Conservation (phyloP, 75 land plant species). For the Ceratopteris richardii region DNA sequence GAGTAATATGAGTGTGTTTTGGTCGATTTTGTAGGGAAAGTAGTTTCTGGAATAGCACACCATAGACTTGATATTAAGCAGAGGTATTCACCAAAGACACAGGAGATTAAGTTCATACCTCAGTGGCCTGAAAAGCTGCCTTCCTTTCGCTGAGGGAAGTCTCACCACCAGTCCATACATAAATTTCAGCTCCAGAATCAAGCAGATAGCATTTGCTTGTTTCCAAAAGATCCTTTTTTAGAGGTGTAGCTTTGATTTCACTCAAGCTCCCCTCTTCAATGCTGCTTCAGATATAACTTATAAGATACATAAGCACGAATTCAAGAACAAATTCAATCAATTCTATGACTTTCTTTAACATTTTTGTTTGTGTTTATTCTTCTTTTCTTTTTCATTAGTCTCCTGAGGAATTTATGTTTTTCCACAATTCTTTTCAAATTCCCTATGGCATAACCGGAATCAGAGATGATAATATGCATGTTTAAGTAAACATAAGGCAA, state of each 20-base stretch:
- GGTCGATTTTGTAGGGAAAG: conserved; percentile 31
- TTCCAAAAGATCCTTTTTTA: conserved; percentile 63
- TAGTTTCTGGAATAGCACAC: conserved; percentile 36
- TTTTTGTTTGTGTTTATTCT: too few relatives aligned
- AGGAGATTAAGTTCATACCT: conserved; percentile 36
- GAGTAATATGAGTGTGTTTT: conserved; percentile 49
- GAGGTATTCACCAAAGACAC: not conserved
- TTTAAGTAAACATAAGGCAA: too few relatives aligned
- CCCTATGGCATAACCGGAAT: too few relatives aligned
- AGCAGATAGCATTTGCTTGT: conserved; percentile 78
- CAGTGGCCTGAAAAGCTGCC: conserved; percentile 57
- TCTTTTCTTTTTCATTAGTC: too few relatives aligned
- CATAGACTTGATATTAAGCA: not conserved
- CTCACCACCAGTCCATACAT: conserved; percentile 88
- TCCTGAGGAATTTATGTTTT: too few relatives aligned
- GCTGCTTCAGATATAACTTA: conserved; percentile 28
- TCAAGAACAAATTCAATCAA: too few relatives aligned
- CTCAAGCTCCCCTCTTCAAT: conserved; percentile 54
- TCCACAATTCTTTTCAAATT: too few relatives aligned
- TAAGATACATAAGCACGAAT: not conserved
- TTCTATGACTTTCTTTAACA: too few relatives aligned
- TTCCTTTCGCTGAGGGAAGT: conserved; percentile 83
- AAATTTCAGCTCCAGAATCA: conserved; percentile 77
- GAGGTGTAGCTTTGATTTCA: conserved; percentile 43
- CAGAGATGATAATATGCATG: too few relatives aligned